phyloP scores from a whole-genome alignment of 2,329 filamentous ascomycete species.

The Camillea tinctor region DNA sequence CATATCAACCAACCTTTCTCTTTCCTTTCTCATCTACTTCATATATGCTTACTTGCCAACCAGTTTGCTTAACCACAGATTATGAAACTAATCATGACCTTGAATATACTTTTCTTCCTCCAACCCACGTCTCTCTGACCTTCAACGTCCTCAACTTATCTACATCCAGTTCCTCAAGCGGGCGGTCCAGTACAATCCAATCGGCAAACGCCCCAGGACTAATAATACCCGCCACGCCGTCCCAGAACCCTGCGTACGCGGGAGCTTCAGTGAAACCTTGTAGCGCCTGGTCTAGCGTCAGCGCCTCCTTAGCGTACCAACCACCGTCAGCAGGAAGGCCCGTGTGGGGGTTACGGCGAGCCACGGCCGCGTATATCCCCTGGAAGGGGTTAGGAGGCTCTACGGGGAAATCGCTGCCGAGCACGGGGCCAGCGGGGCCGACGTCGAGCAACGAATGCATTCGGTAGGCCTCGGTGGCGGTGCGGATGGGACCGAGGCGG shows the following conservation, averaged over 20 bases:
- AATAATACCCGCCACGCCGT: slow-evolving; percentile 60
- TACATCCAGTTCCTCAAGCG: slow-evolving; percentile 48
- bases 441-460: slow-evolving; percentile 61
- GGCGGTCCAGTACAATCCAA: slow-evolving; percentile 66
- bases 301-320: slow-evolving; percentile 59
- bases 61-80: too few species aligned
- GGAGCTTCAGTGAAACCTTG: slow-evolving; percentile 60
- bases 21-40: not conserved
- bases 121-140: slow-evolving; percentile 69
- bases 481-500: slow-evolving; percentile 57
- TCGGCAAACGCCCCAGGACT: slow-evolving; percentile 62
- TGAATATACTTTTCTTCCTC: slow-evolving; percentile 51
- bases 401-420: slow-evolving; percentile 72
- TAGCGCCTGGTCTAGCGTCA: slow-evolving; percentile 59
- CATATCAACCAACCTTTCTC: not conserved
- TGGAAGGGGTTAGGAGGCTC: slow-evolving; percentile 67
- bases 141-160: slow-evolving; percentile 53
- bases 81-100: slow-evolving; percentile 17
- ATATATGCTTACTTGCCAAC: too few species aligned
- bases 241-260: slow-evolving; percentile 54
- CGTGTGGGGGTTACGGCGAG: slow-evolving; percentile 58
- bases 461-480: slow-evolving; percentile 58
- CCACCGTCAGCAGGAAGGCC: slow-evolving; percentile 49
- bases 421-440: slow-evolving; percentile 49
- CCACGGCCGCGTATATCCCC: slow-evolving; percentile 67